A percentile compares a stretch with the other conserved stretches of the same genome.
Evolutionary conservation across 1,284 basidiomycete species (phyloP).

Genomic region (Rhizopogon hawkerae): DNA sequence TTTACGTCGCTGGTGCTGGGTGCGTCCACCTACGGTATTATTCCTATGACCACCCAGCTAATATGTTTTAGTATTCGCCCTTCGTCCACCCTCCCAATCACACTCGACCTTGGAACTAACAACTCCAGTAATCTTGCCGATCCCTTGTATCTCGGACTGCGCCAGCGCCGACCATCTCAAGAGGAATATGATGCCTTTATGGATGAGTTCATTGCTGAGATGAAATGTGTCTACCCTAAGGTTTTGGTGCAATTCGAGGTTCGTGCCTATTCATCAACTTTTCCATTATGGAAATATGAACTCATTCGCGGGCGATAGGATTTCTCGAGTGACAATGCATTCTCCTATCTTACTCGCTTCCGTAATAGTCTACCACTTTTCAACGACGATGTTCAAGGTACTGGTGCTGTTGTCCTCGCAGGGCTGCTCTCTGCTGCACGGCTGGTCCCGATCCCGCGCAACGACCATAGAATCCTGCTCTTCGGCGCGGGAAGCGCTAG

Average conservation of each 20-base stretch:
- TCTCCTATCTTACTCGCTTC: conserved; percentile 72
- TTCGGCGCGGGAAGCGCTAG: conserved; percentile 85
- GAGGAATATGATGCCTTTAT: conserved; percentile 74
- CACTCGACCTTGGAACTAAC: conserved; percentile 83
- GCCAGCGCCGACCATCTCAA: conserved; percentile 60
- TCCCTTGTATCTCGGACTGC: conserved; percentile 84
- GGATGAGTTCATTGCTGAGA: conserved; percentile 89
- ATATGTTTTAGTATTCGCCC: conserved; percentile 63
- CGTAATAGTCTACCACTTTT: conserved; percentile 72
- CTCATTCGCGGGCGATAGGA: conserved; percentile 38
- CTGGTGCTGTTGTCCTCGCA: conserved; percentile 85
- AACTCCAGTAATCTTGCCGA: conserved; percentile 77
- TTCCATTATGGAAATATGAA: conserved; percentile 4
- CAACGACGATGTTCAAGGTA: conserved; percentile 89
- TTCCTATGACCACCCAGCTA: not conserved
- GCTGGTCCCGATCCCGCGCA: conserved; percentile 59
- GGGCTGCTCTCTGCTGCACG: conserved; percentile 88
- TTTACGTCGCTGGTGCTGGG: conserved; percentile 87
- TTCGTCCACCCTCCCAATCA: conserved; percentile 79
- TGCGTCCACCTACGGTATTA: conserved; percentile 26
- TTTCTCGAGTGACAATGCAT: conserved; percentile 83
- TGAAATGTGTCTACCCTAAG: conserved; percentile 68
- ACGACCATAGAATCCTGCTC: conserved; percentile 84
- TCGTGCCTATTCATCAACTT: conserved; percentile 3
- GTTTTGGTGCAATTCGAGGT: conserved; percentile 88